These are phyloP conservation scores for Dactylellina leptospora DNA, from an alignment of 2,329 filamentous ascomycete genomes.

Conservation along the genomic window DNA sequence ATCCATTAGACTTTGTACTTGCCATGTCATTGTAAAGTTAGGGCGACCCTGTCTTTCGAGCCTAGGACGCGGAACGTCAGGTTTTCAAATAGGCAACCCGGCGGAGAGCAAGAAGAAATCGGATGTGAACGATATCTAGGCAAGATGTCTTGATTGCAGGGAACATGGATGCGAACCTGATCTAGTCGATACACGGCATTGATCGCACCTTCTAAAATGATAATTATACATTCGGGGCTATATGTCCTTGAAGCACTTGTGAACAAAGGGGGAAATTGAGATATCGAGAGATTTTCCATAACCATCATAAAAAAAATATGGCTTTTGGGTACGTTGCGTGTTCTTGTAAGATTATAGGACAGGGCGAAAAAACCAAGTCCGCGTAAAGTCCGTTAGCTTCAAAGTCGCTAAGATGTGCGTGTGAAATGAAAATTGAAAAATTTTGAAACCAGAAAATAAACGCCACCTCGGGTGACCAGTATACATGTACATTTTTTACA, in stretches of 20 bases:
- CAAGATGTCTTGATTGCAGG: background rate
- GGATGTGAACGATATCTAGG: no score
- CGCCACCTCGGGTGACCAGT: constrained; percentile 35
- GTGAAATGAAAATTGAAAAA: constrained; percentile 23
- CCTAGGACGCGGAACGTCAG: background rate
- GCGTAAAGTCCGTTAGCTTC: background rate
- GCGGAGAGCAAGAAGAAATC: no score
- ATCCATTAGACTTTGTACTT: no score
- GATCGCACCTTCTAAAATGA: background rate
- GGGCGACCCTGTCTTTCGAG: no score
- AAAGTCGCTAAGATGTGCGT: constrained; percentile 11
- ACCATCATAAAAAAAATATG: background rate
- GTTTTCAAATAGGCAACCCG: background rate
- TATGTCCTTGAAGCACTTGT: no score
- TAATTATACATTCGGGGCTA: background rate
- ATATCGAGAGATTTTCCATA: background rate
- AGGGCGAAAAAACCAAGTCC: background rate
- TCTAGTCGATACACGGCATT: background rate
- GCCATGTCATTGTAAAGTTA: no score
- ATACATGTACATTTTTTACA: constrained; percentile 25
- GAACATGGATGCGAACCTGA: background rate
- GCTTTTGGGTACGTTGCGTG: background rate
- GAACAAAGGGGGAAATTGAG: background rate
- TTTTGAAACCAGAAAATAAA: constrained; percentile 19
- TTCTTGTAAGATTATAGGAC: background rate